phyloP scores from a whole-genome alignment of 2,329 filamentous ascomycete species.

The Penicillium sp. region DNA sequence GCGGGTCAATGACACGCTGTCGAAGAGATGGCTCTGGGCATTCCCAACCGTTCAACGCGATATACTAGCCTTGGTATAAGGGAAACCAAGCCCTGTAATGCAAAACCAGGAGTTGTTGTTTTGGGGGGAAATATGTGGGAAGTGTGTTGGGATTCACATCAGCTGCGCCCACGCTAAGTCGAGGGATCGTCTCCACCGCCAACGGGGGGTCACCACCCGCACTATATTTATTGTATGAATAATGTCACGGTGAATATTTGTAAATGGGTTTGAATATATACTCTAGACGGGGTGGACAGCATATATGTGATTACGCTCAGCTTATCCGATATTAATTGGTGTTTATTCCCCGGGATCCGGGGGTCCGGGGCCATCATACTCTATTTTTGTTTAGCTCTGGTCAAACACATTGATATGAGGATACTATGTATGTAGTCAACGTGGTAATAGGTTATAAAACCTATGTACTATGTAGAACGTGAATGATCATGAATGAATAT shows the following conservation, averaged over 20 bases:
- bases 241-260: background rate
- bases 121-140: background rate
- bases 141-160: slow-evolving; percentile 1
- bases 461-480: no score
- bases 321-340: background rate
- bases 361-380: background rate
- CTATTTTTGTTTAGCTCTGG: no score
- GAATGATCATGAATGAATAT: background rate
- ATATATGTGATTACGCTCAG: background rate
- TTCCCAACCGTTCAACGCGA: slow-evolving; percentile 2
- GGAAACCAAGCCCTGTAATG: background rate
- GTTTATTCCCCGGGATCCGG: background rate
- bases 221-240: background rate
- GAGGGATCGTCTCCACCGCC: slow-evolving; percentile 11
- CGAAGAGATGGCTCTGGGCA: slow-evolving; percentile 2
- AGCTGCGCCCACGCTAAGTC: slow-evolving; percentile 10
- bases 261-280: background rate
- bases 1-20: slow-evolving; percentile 8
- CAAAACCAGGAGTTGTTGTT: background rate
- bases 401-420: no score
- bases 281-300: no score
- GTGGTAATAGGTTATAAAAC: background rate
- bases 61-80: background rate
- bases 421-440: background rate
- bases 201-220: slow-evolving; percentile 2